These are phyloP conservation scores for Kwoniella sp. DNA, from an alignment of 768 basidiomycete species.

Conservation along the genomic window DNA sequence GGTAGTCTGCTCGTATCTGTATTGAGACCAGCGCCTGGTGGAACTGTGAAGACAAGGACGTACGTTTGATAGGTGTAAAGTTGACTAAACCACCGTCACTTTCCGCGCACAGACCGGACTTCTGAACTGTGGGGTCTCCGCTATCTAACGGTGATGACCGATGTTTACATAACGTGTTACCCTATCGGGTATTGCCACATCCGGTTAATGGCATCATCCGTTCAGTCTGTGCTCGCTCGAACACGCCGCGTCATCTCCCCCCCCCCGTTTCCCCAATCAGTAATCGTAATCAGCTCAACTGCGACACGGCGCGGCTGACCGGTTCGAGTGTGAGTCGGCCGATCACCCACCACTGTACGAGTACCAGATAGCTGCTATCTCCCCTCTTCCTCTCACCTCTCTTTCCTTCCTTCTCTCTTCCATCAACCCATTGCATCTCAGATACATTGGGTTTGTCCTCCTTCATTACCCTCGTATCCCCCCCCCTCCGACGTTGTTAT, in stretches of 20 bases:
- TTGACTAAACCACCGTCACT: too few species aligned
- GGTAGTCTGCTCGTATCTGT: too few species aligned
- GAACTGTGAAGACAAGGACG: not conserved
- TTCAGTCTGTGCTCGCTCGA: not conserved
- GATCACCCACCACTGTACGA: slow-evolving; percentile 4
- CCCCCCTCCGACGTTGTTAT: slow-evolving; percentile 2
- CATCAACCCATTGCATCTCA: not conserved
- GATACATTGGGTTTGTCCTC: not conserved
- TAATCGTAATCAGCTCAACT: too few species aligned
- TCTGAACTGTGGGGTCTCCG: too few species aligned
- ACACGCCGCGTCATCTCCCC: too few species aligned
- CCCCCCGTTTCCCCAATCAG: too few species aligned
- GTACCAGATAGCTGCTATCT: not conserved
- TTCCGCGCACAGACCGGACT: too few species aligned
- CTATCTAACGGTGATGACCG: too few species aligned
- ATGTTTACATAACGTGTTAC: not conserved
- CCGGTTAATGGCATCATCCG: not conserved
- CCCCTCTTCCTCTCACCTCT: slow-evolving; percentile 9
- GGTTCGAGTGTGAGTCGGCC: too few species aligned
- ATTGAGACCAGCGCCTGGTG: not conserved
- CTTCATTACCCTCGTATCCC: not conserved
- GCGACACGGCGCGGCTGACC: too few species aligned
- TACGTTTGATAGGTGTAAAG: too few species aligned
- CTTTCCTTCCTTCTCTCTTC: slow-evolving; percentile 2
- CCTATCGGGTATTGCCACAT: slow-evolving; percentile 5